These are phyloP conservation scores for Pinus albicaulis DNA, from an alignment of 75 land plant species.

Conservation along the genomic window DNA sequence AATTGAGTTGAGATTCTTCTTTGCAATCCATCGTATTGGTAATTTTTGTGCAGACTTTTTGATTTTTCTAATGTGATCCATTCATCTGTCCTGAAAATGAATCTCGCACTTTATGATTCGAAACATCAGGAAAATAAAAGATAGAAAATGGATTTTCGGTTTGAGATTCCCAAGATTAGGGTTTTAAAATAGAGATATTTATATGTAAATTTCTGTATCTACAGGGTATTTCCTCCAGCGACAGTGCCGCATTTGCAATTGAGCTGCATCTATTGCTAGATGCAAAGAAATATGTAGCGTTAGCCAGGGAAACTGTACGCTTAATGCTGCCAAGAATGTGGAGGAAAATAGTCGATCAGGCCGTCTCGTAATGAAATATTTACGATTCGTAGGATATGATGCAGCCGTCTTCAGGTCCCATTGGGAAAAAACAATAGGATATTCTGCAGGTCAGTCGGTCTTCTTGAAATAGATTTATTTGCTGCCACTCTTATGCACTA, in stretches of 20 bases:
- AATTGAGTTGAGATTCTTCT: no score
- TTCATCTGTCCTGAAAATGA: no score
- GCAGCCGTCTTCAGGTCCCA: slow-evolving; percentile 62
- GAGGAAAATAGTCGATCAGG: not conserved
- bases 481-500: no score
- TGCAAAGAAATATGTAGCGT: not conserved
- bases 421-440: slow-evolving; percentile 45
- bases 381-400: slow-evolving; percentile 17
- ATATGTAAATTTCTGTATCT: not conserved
- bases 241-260: not conserved
- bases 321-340: not conserved
- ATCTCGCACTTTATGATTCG: no score
- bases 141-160: no score
- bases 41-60: no score
- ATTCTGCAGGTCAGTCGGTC: slow-evolving; percentile 40
- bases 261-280: not conserved
- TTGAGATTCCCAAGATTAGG: no score
- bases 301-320: not conserved
- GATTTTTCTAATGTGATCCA: no score
- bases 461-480: not conserved
- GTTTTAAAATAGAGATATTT: no score
- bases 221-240: not conserved
- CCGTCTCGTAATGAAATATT: not conserved
- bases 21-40: no score
- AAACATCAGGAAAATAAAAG: no score